phyloP scores from a whole-genome alignment of 2,329 filamentous ascomycete genomes.

The Fusarium drepaniforme region DNA sequence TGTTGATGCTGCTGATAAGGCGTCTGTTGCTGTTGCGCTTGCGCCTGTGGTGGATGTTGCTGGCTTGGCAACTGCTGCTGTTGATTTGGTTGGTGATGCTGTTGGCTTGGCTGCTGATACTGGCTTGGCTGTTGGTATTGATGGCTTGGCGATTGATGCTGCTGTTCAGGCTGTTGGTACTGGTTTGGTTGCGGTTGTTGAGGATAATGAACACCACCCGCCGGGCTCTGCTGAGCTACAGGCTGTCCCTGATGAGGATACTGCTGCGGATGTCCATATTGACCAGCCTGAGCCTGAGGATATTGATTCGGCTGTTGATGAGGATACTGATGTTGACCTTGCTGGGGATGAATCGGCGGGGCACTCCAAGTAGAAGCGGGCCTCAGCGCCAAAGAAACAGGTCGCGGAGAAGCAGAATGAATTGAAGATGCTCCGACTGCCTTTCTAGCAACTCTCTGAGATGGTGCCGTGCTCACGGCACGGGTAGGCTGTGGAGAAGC shows the following conservation, averaged over 20 bases:
- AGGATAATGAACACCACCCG: slow-evolving; percentile 3
- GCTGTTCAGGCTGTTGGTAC: not conserved
- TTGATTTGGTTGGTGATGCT: not conserved
- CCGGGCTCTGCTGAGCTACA: not conserved
- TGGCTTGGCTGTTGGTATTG: not conserved
- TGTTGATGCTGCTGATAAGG: not conserved
- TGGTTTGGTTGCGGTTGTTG: slow-evolving; percentile 8
- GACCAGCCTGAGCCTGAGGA: slow-evolving; percentile 9
- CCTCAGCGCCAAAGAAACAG: slow-evolving; percentile 16
- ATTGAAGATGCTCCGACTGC: slow-evolving; percentile 28
- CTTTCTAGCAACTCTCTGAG: slow-evolving; percentile 27
- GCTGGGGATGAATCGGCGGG: slow-evolving; percentile 7
- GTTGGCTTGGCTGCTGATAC: not conserved
- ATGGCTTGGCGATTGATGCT: not conserved
- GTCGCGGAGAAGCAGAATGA: slow-evolving; percentile 4
- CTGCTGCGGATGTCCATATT: not conserved
- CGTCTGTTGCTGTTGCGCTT: not conserved
- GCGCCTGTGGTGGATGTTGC: not conserved
- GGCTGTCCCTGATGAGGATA: not conserved
- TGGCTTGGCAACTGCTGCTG: not conserved
- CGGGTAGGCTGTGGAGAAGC: slow-evolving; percentile 27
- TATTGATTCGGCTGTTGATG: slow-evolving; percentile 22
- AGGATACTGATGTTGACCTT: slow-evolving; percentile 3
- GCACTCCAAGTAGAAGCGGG: slow-evolving; percentile 13
- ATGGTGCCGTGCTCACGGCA: slow-evolving; percentile 2